These are phyloP conservation scores for Dryas drummondii DNA, from an alignment of 306 rosid genomes.

Conservation along the genomic window DNA sequence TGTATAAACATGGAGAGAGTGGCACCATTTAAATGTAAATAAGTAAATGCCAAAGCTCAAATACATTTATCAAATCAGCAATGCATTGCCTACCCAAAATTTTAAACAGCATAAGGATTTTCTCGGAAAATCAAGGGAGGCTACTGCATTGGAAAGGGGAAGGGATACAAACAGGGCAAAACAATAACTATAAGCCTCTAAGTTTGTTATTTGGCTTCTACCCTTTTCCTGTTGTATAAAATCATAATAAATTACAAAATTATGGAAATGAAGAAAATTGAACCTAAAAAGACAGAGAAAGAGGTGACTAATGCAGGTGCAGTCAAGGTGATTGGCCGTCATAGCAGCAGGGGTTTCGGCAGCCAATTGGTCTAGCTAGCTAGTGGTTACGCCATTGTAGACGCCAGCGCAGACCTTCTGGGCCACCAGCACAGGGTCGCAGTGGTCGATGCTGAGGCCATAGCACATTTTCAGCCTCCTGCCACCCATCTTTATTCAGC, in stretches of 20 bases:
- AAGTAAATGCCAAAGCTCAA: conserved; percentile 7
- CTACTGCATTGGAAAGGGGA: background rate
- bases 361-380: too few species aligned
- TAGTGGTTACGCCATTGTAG: too few species aligned
- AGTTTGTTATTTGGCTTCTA: too few species aligned
- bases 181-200: background rate
- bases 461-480: too few species aligned
- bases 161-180: background rate
- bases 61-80: background rate
- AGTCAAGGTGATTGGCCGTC: conserved; percentile 91
- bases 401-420: too few species aligned
- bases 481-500: too few species aligned
- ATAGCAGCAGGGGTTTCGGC: too few species aligned
- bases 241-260: too few species aligned
- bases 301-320: conserved; percentile 62
- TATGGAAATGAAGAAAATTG: too few species aligned
- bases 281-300: background rate
- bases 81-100: background rate
- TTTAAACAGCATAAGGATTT: background rate
- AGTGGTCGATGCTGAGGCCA: too few species aligned
- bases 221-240: too few species aligned
- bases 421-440: too few species aligned
- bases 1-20: conserved; percentile 32
- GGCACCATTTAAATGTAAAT: conserved; percentile 13
- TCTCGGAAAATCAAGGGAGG: background rate